phyloP scores from a whole-genome alignment of 129 eudicot species.

The Pittosporum tobira region DNA sequence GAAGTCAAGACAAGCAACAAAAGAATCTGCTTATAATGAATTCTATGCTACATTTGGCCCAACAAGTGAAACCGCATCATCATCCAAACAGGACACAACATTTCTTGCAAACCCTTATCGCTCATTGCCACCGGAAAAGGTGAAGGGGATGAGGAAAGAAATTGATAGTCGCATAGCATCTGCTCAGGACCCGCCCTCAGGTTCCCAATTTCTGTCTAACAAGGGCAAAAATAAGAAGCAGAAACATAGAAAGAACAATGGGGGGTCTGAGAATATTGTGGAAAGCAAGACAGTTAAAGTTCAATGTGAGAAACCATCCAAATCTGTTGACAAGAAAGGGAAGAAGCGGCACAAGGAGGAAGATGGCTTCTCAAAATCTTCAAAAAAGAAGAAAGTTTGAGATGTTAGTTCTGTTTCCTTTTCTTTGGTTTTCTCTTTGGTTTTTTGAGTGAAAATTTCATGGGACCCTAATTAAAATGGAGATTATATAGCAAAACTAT shows the following conservation, averaged over 20 bases:
- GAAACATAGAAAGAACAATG: slow-evolving; percentile 16
- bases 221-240: slow-evolving; percentile 36
- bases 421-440: no score
- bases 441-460: no score
- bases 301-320: slow-evolving; percentile 10
- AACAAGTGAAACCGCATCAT: slow-evolving; percentile 27
- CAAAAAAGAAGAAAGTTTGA: slow-evolving; percentile 19
- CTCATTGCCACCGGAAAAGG: slow-evolving; percentile 50
- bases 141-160: slow-evolving; percentile 81
- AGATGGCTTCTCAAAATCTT: slow-evolving; percentile 21
- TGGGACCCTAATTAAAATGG: no score
- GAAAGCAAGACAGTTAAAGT: slow-evolving; percentile 9
- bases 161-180: slow-evolving; percentile 43
- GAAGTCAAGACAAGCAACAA: slow-evolving; percentile 67
- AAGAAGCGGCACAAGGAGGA: slow-evolving; percentile 24
- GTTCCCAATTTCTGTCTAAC: slow-evolving; percentile 35
- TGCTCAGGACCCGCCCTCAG: slow-evolving; percentile 16
- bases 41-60: slow-evolving; percentile 61
- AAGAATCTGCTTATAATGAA: slow-evolving; percentile 61
- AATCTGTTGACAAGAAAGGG: slow-evolving; percentile 5
- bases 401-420: not conserved
- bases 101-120: slow-evolving; percentile 31
- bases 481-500: slow-evolving; percentile 3
- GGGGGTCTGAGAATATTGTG: slow-evolving; percentile 7
- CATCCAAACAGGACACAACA: slow-evolving; percentile 28